Evolutionary conservation across 192 early-diverging fungal genomes (phyloP), one percentile per base, ranked within the genome.

Genomic region (Dispira simplex): DNA sequence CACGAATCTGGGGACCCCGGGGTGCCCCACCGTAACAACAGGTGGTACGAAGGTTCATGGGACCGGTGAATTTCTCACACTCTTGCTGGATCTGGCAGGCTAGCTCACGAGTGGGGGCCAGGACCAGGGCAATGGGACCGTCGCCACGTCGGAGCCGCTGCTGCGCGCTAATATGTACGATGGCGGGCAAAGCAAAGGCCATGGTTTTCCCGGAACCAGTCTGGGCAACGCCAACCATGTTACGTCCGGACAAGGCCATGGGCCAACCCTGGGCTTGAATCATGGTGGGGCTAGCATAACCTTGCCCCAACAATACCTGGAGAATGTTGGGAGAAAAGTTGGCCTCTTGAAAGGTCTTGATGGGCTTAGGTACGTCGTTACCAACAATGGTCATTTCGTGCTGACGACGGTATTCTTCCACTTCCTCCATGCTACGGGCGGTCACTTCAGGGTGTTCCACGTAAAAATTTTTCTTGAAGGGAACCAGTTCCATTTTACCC

Each of bases 191-290:
- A 43, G 85, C 86, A 71, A 93, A 98, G 1, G 92, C 93, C 8
- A 98, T 78, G 14, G 95, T 98, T 71, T 98, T 98, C n/a, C 90
- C 90, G 20, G 85, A 89, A 66, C 90, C 91, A 23, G 90, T 92
- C 66, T 86, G 81, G 23, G 91, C 90, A 66, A 91, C 82, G 62
- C 90, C 90, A 46, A 97, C 92, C 67, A 98, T 84, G 72, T 98
- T 92, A 62, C 92, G 85, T 51, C 94, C 94, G 32, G 83, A 87
- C 52, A 98, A 83, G 8, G 94, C 95, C 94, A 97, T 97, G 13
- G 95, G 95, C 94, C 94, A 97, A 32, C 94, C 95, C 67, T 98
- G 95, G 39, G 89, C 82, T 76, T 98, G 95, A 63, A 98, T 98
- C 45, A 92, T 72, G 1, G 95, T 98, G 46, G 95, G 95, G 18